phyloP scores from a whole-genome alignment of 2,329 filamentous ascomycete genomes.

The Fusarium scirpi region DNA sequence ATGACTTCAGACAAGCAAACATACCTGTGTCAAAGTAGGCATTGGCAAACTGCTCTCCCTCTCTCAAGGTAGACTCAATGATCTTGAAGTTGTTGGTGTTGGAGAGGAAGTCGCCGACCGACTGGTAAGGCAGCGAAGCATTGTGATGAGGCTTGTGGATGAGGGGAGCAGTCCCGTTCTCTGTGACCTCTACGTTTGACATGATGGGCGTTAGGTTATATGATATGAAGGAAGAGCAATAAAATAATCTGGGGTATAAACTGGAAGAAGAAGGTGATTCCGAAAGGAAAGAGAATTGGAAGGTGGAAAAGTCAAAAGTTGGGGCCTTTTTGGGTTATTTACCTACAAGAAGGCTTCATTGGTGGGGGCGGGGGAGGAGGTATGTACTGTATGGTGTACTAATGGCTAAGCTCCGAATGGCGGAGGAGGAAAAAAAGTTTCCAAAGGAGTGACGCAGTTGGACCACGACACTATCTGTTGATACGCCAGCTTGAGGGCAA shows the following conservation, averaged over 20 bases:
- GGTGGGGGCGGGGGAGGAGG: conserved; percentile 12
- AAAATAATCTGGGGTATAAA: conserved; percentile 1
- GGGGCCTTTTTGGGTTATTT: conserved; percentile 9
- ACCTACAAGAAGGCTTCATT: conserved; percentile 11
- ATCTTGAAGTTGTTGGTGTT: conserved; percentile 42
- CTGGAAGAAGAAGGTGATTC: conserved; percentile 15
- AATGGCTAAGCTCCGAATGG: conserved; percentile 17
- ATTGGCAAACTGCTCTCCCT: conserved; percentile 67
- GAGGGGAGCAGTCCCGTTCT: conserved; percentile 4
- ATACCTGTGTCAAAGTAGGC: conserved; percentile 57
- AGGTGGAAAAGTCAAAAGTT: conserved; percentile 10
- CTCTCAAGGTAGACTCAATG: conserved; percentile 41
- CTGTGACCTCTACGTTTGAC: conserved; percentile 7
- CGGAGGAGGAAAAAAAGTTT: conserved; percentile 17
- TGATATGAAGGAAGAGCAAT: not conserved
- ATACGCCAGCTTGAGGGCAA: conserved; percentile 8
- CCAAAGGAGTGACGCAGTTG: conserved; percentile 11
- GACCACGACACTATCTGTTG: not conserved
- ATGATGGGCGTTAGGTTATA: not conserved
- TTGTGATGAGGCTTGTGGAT: conserved; percentile 14
- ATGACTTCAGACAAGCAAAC: too few relatives aligned
- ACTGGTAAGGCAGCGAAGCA: conserved; percentile 15
- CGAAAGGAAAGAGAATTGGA: conserved; percentile 3
- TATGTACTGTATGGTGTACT: not conserved
- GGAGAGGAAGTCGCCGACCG: conserved; percentile 37